Base-by-base conservation (phyloP, 805 yeast species). In the Yamadazyma sp. region DNA sequence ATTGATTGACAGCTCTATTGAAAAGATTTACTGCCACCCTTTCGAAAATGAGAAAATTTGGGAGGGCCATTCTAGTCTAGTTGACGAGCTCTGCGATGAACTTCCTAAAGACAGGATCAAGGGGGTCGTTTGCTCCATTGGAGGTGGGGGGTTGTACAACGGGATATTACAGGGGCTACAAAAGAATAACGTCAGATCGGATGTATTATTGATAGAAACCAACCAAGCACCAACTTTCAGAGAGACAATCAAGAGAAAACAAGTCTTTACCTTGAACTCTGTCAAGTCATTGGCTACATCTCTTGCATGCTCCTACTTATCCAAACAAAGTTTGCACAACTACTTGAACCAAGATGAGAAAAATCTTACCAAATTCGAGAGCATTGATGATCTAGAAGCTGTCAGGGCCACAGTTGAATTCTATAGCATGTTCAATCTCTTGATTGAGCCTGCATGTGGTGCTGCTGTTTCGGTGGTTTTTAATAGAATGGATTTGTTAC, bases 141-240 rank as follows among this genome's bases (percentile, higher is more conserved):
- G 67, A 6, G 67, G 67, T 6, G 67, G 67, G 4, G 66, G 67
- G 2, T 47, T 62, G n/a, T 62, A 59, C 46, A 58, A 54, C 41
- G 67, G 67, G 1, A 42, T 62, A 2, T 48, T 57, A 16, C 45
- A 44, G 9, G 67, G 64, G 10, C 42, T 59, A 13, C 25, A 39
- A 5, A 20, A 20, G 5, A 44, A 54, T 24, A 45, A 50, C 18
- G 19, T 28, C 8, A 15, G 35, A 3, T 21, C 49, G 4, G 48
- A 32, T 32, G 52, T 61, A 6, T 37, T 62, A n/a, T 55, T 56
- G 6, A 42, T 60, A 19, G 66, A 62, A 41, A 58, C 67, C 2
- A 30, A 28, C n/a, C 57, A 52, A 37, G 55, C 65, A 3, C 58
- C 63, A 3, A 46, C 59, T 1, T 52, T 62, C 33, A 31, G 40